Evolutionary conservation across 2,329 filamentous ascomycete genomes (phyloP).

Genomic region (Apiospora marii): DNA sequence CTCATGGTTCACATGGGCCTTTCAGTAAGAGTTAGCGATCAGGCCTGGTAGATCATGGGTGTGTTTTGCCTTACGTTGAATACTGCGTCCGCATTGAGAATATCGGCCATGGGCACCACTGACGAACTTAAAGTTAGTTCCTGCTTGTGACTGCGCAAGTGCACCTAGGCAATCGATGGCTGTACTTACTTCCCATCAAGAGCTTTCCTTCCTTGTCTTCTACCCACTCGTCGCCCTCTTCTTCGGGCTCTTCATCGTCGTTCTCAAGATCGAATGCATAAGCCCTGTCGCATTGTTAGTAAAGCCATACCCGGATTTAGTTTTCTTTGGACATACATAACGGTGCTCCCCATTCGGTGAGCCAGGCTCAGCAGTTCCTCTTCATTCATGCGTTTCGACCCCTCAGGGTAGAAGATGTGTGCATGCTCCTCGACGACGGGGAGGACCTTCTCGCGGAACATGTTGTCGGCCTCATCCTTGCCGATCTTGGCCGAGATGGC

Average conservation of each 20-base stretch:
- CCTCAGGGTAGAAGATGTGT: constrained; percentile 53
- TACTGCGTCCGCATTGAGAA: constrained; percentile 87
- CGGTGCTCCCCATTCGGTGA: constrained; percentile 84
- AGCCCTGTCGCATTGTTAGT: constrained; percentile 48
- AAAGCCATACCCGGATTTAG: background rate
- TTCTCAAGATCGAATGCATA: constrained; percentile 86
- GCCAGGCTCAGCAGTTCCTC: constrained; percentile 60
- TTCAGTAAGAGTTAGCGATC: background rate
- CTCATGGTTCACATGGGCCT: constrained; percentile 63
- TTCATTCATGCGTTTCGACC: constrained; percentile 47
- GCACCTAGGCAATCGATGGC: no score
- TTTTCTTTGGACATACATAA: constrained; percentile 65
- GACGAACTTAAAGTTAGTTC: background rate
- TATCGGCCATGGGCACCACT: constrained; percentile 87
- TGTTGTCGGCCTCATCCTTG: constrained; percentile 72
- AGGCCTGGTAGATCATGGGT: background rate
- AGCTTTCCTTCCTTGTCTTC: constrained; percentile 66
- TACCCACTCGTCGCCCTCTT: constrained; percentile 70
- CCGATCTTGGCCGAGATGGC: constrained; percentile 81
- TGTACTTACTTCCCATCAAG: constrained; percentile 67
- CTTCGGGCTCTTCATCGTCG: constrained; percentile 56
- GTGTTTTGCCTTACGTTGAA: constrained; percentile 71
- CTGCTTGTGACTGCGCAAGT: background rate
- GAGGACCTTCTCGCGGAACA: constrained; percentile 66
- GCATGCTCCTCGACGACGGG: constrained; percentile 57